phyloP scores from a whole-genome alignment of 805 yeast genomes.

The Lachancea kluyveri region DNA sequence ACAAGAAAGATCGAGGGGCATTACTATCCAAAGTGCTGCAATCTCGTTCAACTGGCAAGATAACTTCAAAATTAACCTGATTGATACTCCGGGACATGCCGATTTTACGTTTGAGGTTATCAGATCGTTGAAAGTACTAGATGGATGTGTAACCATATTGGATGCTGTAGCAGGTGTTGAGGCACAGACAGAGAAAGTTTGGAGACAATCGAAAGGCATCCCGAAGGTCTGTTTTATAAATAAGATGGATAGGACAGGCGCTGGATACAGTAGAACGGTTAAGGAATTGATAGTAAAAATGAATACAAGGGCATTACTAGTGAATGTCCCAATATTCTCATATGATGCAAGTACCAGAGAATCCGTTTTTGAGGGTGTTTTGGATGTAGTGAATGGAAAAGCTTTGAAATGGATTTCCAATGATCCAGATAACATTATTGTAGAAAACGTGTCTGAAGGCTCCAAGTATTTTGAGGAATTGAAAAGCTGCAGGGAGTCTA shows the following conservation, averaged over 20 bases:
- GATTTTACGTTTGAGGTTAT: slow-evolving; percentile 95
- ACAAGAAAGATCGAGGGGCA: slow-evolving; percentile 87
- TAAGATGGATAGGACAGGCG: slow-evolving; percentile 96
- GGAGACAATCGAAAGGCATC: slow-evolving; percentile 78
- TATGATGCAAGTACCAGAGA: slow-evolving; percentile 28
- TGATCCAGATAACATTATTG: slow-evolving; percentile 21
- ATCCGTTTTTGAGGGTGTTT: slow-evolving; percentile 44
- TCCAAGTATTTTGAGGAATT: slow-evolving; percentile 42
- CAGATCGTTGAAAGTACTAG: slow-evolving; percentile 81
- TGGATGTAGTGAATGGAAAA: slow-evolving; percentile 52
- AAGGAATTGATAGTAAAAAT: slow-evolving; percentile 73
- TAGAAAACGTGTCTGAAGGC: slow-evolving; percentile 51
- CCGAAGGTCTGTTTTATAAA: slow-evolving; percentile 81
- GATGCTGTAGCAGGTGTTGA: slow-evolving; percentile 98
- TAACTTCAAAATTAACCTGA: slow-evolving; percentile 66
- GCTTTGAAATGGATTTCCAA: slow-evolving; percentile 40
- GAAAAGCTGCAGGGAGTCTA: slow-evolving; percentile 56
- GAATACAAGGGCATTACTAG: slow-evolving; percentile 63
- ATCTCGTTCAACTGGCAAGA: slow-evolving; percentile 81
- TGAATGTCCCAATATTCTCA: slow-evolving; percentile 72
- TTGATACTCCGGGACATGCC: slow-evolving; percentile 98
- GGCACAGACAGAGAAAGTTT: slow-evolving; percentile 95
- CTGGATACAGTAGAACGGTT: slow-evolving; percentile 88
- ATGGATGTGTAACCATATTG: slow-evolving; percentile 87
- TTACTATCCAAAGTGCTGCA: slow-evolving; percentile 95